These are phyloP conservation scores for Vigna reflexopilosa DNA, from an alignment of 306 rosid species.

Conservation along the genomic window DNA sequence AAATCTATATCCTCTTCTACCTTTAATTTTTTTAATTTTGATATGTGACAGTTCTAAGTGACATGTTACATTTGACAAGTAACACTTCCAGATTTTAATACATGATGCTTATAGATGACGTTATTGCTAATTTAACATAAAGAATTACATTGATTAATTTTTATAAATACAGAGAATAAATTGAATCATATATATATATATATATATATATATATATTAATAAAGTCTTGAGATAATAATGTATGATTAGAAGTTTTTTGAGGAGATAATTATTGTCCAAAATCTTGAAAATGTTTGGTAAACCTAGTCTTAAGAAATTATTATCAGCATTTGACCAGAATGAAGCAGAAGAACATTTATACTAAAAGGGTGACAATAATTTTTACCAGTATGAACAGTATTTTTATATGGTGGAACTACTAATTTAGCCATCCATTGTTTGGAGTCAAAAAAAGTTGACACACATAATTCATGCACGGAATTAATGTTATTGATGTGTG, in stretches of 20 bases:
- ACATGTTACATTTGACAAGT: no score
- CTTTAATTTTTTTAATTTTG: no score
- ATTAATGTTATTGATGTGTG: conserved; percentile 29
- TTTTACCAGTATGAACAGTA: background rate
- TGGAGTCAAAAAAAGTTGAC: conserved; percentile 38
- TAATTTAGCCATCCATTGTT: conserved; percentile 31
- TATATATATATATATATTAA: no score
- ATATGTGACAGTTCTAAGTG: no score
- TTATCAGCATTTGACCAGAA: background rate
- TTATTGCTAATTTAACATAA: no score
- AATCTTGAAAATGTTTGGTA: background rate
- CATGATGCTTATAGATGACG: no score
- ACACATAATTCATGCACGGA: conserved; percentile 30
- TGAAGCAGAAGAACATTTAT: background rate
- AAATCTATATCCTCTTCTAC: no score
- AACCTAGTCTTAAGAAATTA: background rate
- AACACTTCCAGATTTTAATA: no score
- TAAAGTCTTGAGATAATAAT: background rate
- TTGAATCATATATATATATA: no score
- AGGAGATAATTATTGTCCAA: background rate
- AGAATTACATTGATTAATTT: no score
- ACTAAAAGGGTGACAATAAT: conserved; percentile 25
- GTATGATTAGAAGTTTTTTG: no score
- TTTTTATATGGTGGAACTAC: conserved; percentile 18
- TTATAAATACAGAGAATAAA: no score